phyloP scores from a whole-genome alignment of 106 monocot species.

The Dendrobium nobile region DNA sequence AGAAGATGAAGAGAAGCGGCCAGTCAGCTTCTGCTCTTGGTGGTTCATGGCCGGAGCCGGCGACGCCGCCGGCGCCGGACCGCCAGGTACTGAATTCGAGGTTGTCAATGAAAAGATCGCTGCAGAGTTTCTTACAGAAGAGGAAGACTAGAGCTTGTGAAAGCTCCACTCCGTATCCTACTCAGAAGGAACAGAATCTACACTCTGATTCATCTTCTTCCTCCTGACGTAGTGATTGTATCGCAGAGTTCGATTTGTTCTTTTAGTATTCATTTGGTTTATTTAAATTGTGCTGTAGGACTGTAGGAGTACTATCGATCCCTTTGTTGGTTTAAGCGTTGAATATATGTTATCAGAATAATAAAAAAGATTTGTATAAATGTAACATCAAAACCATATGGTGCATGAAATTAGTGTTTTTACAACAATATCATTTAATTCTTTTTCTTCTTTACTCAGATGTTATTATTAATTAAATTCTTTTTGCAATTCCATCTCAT shows the following conservation, averaged over 20 bases:
- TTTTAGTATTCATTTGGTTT: not conserved
- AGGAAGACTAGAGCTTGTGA: constrained; percentile 10
- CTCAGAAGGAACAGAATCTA: not conserved
- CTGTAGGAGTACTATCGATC: too few relatives aligned
- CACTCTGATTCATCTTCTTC: not conserved
- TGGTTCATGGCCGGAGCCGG: not conserved
- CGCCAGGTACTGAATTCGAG: not conserved
- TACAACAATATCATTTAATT: too few relatives aligned
- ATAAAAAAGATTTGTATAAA: too few relatives aligned
- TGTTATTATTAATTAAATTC: too few relatives aligned
- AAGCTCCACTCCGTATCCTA: not conserved
- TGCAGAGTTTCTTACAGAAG: constrained; percentile 15
- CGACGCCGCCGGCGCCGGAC: not conserved
- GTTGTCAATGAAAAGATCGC: constrained; percentile 13
- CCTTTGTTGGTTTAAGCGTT: too few relatives aligned
- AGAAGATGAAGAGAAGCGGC: constrained; percentile 1
- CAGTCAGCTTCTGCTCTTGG: not conserved
- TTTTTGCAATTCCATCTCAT: too few relatives aligned
- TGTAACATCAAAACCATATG: too few relatives aligned
- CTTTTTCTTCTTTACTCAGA: too few relatives aligned
- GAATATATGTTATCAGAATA: too few relatives aligned
- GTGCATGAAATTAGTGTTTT: too few relatives aligned
- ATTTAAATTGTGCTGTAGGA: too few relatives aligned
- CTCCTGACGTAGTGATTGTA: not conserved
- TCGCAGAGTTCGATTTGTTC: not conserved